Conservation (phyloP, 1,139 yeast genomes). For the Citeromyces siamensis region DNA sequence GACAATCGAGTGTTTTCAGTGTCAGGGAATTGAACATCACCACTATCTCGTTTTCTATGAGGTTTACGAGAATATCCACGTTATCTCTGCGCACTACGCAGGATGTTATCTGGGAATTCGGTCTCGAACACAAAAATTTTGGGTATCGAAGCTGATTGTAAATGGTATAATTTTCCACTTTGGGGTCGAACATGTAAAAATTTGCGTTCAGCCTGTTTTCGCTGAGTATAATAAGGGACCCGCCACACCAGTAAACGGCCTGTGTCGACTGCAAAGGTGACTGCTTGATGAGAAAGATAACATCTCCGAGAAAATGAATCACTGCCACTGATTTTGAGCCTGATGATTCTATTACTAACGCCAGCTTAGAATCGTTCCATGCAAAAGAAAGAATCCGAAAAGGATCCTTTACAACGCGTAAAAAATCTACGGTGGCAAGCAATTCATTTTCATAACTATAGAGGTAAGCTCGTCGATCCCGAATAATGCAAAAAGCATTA, state of each 20-base stretch:
- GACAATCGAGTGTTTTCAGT: neutral
- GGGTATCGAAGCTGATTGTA: slow-evolving; percentile 1
- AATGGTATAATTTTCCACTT: neutral
- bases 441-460: no score
- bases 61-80: neutral
- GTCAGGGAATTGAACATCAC: neutral
- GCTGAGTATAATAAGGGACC: neutral
- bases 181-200: slow-evolving; percentile 1
- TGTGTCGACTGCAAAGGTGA: neutral
- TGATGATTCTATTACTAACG: neutral
- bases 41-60: neutral
- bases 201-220: slow-evolving; percentile 1
- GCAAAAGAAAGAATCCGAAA: neutral
- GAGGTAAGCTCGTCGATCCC: no score
- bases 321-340: neutral
- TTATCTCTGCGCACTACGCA: neutral
- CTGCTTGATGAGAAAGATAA: neutral
- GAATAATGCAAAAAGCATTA: no score
- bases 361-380: neutral
- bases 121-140: neutral
- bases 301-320: neutral
- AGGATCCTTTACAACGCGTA: neutral
- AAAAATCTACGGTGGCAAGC: neutral
- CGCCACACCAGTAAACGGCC: neutral
- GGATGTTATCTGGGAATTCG: neutral